Percentiles rank a stretch among this genome's conserved stretches.
Evolutionary conservation across 768 basidiomycete species (phyloP).

Genomic region (Hericium erinaceus): DNA sequence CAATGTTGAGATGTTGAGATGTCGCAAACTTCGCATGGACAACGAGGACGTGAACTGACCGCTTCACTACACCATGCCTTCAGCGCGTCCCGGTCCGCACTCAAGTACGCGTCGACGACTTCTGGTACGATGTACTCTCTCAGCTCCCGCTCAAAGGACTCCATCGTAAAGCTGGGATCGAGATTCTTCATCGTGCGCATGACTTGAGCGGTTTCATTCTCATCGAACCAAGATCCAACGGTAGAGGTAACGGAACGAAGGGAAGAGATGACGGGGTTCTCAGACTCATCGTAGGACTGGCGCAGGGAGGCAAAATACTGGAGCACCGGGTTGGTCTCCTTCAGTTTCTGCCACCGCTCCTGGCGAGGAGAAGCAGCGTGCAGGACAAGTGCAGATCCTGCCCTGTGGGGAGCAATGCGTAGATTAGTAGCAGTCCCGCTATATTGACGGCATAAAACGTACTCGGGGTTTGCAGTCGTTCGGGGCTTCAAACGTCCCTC

Average conservation of each 20-base stretch:
- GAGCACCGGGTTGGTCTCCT: conserved; percentile 72
- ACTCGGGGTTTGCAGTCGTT: conserved; percentile 75
- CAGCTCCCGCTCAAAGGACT: conserved; percentile 81
- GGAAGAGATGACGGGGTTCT: conserved; percentile 78
- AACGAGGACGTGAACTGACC: conserved; percentile 37
- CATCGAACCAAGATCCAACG: conserved; percentile 88
- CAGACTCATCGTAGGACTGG: conserved; percentile 82
- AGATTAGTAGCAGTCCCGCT: not conserved
- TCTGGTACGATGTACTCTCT: conserved; percentile 97
- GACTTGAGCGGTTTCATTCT: conserved; percentile 97
- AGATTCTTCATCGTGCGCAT: conserved; percentile 77
- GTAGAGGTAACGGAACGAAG: conserved; percentile 78
- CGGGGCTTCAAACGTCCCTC: conserved; percentile 47
- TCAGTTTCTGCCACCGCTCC: conserved; percentile 73
- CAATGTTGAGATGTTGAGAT: not conserved
- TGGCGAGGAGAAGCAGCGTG: conserved; percentile 75
- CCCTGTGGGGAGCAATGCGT: conserved; percentile 35
- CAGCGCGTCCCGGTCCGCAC: conserved; percentile 79
- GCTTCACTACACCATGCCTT: conserved; percentile 93
- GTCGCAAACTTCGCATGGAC: not conserved
- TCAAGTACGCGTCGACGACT: conserved; percentile 91
- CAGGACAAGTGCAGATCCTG: conserved; percentile 76
- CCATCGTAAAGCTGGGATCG: conserved; percentile 82
- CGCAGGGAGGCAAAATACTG: conserved; percentile 48
- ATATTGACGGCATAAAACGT: conserved; percentile 22